These are phyloP conservation scores for Alternaria infectoria DNA, from an alignment of 2,329 filamentous ascomycete genomes.

Conservation along the genomic window DNA sequence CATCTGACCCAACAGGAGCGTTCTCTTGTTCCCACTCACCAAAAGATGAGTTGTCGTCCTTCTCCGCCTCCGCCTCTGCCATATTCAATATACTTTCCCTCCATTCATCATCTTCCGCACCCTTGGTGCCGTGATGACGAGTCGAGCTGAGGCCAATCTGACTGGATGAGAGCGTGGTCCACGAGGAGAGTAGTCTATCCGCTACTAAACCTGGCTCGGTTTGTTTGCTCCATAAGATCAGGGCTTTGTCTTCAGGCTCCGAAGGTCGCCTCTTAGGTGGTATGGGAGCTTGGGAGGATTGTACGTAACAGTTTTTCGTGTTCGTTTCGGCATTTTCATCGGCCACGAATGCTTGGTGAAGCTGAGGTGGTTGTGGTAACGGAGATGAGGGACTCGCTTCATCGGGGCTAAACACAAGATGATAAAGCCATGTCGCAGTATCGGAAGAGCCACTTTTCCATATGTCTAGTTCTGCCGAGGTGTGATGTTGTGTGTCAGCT, in stretches of 20 bases:
- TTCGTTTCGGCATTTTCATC: background rate
- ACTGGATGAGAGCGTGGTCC: constrained; percentile 15
- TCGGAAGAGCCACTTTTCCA: constrained; percentile 20
- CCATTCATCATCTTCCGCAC: background rate
- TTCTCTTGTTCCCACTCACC: constrained; percentile 4
- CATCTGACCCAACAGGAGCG: background rate
- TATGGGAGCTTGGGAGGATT: too few relatives aligned
- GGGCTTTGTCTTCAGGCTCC: background rate
- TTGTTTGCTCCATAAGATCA: constrained; percentile 7
- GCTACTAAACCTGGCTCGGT: constrained; percentile 21
- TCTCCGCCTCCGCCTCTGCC: background rate
- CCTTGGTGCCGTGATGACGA: background rate
- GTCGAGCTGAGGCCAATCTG: constrained; percentile 17
- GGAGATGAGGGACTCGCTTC: constrained; percentile 14
- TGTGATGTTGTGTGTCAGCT: background rate
- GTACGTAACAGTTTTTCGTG: too few relatives aligned
- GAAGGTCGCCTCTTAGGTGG: background rate
- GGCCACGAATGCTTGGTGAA: constrained; percentile 1
- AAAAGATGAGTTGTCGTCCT: background rate
- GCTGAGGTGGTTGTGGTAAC: background rate
- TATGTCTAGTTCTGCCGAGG: constrained; percentile 10
- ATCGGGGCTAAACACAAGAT: constrained; percentile 18
- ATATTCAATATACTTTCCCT: background rate
- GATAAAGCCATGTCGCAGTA: constrained; percentile 30
- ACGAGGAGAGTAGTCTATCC: constrained; percentile 21